Conservation (phyloP, 1,139 yeast genomes). For the Nakaseomyces uthaithaninus region DNA sequence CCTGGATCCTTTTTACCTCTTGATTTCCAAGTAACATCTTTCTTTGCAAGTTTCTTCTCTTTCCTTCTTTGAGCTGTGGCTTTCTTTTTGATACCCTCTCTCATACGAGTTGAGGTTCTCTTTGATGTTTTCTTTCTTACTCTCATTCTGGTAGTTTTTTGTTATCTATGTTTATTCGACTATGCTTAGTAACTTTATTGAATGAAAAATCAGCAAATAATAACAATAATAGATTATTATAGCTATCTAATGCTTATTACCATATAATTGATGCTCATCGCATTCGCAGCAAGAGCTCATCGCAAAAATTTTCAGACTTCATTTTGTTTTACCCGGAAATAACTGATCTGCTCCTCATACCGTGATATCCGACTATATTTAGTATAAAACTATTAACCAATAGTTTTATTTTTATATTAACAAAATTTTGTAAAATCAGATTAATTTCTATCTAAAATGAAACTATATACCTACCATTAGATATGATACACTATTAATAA, state of each 20-base stretch:
- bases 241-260: too few species aligned
- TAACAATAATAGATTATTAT: too few species aligned
- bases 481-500: too few species aligned
- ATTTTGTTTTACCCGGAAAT: conserved; percentile 1
- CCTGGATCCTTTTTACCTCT: conserved; percentile 80
- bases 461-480: too few species aligned
- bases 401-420: too few species aligned
- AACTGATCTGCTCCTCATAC: too few species aligned
- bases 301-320: conserved; percentile 12
- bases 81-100: conserved; percentile 93
- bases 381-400: too few species aligned
- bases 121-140: conserved; percentile 40
- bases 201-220: neutral
- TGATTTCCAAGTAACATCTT: conserved; percentile 89
- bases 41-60: conserved; percentile 72
- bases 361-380: too few species aligned
- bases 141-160: conserved; percentile 20
- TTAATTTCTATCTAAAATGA: too few species aligned
- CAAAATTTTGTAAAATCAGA: too few species aligned
- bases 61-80: conserved; percentile 88
- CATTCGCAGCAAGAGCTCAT: conserved; percentile 8
- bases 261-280: conserved; percentile 24
- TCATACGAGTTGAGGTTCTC: conserved; percentile 83
- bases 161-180: neutral
- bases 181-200: neutral